Conservation (phyloP, 31 red algal genomes). For the Bonnemaisonia californica region DNA sequence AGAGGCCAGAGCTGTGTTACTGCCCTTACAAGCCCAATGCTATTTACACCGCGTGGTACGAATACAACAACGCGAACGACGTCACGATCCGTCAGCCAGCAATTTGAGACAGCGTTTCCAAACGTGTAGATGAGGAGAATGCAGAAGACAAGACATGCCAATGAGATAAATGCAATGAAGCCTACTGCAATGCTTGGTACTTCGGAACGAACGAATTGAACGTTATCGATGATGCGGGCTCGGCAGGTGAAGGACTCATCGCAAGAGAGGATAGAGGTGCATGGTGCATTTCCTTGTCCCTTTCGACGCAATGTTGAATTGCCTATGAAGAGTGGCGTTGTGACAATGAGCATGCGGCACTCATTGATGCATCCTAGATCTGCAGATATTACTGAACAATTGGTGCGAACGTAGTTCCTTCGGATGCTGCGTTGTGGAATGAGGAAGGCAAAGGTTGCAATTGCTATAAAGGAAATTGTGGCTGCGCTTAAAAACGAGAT, state of each 20-base stretch:
- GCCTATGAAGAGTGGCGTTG: background rate
- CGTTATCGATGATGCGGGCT: background rate
- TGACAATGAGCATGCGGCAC: slow-evolving; percentile 2
- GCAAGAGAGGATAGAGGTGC: background rate
- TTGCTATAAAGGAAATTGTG: background rate
- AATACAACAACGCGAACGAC: background rate
- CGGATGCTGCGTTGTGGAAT: slow-evolving; percentile 1
- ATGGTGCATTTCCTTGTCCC: background rate
- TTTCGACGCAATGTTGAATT: background rate
- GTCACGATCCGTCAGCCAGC: background rate
- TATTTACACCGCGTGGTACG: background rate
- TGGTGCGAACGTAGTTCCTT: background rate
- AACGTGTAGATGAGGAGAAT: background rate
- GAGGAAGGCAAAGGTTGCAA: slow-evolving; percentile 10
- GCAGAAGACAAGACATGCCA: background rate
- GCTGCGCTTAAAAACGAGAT: background rate
- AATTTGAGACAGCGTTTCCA: background rate
- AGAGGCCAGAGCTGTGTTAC: background rate
- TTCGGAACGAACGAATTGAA: background rate
- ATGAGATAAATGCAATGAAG: background rate
- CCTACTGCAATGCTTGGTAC: background rate
- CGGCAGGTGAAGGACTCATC: slow-evolving; percentile 12
- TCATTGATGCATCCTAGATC: background rate
- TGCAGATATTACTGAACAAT: background rate
- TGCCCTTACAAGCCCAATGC: background rate